Conservation (phyloP, 768 basidiomycete genomes). For the Amanita molliuscula region DNA sequence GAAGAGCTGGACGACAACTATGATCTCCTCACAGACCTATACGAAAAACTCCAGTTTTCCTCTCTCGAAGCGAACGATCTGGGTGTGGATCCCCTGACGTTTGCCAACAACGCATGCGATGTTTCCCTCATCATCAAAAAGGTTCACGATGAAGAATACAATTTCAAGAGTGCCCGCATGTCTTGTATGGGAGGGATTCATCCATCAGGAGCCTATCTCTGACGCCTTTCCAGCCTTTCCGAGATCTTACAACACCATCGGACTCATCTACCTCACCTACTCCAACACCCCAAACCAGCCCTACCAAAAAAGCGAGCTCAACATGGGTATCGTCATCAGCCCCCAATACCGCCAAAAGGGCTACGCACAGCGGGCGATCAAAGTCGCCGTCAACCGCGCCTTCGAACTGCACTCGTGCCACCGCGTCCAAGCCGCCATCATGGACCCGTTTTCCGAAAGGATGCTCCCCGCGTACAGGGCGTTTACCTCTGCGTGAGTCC, state of each 20-base stretch:
- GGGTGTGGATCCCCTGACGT: constrained; percentile 28
- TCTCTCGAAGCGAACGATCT: constrained; percentile 30
- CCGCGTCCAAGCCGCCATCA: constrained; percentile 42
- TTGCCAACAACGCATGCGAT: constrained; percentile 24
- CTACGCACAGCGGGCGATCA: constrained; percentile 35
- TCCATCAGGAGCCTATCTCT: background rate
- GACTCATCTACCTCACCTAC: constrained; percentile 31
- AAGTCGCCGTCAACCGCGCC: constrained; percentile 32
- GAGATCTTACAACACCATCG: constrained; percentile 16
- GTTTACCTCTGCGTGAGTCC: background rate
- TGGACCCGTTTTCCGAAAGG: constrained; percentile 39
- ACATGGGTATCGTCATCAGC: constrained; percentile 43
- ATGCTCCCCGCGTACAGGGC: constrained; percentile 11
- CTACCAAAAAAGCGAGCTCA: constrained; percentile 32
- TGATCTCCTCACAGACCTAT: constrained; percentile 23
- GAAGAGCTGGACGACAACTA: constrained; percentile 27
- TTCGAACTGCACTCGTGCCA: constrained; percentile 36
- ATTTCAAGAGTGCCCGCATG: background rate
- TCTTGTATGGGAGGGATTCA: too few relatives aligned
- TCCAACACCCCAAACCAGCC: constrained; percentile 20
- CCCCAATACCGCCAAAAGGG: constrained; percentile 27
- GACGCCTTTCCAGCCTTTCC: background rate
- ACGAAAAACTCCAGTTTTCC: constrained; percentile 29
- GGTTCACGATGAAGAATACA: background rate
- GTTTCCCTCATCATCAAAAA: constrained; percentile 29